phyloP scores from a whole-genome alignment of 306 rosid species.

The Ormosia emarginata region DNA sequence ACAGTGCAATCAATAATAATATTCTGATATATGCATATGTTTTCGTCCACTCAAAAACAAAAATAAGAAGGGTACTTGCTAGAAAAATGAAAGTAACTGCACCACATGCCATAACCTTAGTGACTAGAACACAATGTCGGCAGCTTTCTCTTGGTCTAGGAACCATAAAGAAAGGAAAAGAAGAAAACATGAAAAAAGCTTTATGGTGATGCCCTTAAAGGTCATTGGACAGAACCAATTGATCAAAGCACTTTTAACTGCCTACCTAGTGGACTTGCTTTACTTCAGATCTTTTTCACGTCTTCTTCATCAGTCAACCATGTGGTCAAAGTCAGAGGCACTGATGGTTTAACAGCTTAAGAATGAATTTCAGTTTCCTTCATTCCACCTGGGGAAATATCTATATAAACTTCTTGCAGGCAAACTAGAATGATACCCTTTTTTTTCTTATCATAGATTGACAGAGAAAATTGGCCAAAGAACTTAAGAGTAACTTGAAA shows the following conservation, averaged over 20 bases:
- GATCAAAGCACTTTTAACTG: conserved; percentile 7
- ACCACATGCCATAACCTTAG: background rate
- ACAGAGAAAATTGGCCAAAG: background rate
- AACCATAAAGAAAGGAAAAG: conserved; percentile 19
- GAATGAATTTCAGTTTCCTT: background rate
- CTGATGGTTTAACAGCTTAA: background rate
- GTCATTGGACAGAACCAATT: conserved; percentile 24
- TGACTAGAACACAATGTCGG: conserved; percentile 27
- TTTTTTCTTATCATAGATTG: too few relatives aligned
- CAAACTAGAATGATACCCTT: background rate
- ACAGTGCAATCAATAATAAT: background rate
- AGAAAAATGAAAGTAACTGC: conserved; percentile 14
- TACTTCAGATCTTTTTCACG: background rate
- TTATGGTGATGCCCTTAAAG: conserved; percentile 6
- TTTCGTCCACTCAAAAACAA: background rate
- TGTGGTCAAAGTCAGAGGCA: conserved; percentile 34
- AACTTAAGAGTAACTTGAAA: background rate
- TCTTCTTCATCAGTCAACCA: conserved; percentile 28
- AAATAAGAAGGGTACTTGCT: background rate
- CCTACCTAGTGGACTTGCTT: conserved; percentile 18
- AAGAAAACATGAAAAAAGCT: conserved; percentile 11
- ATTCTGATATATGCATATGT: background rate
- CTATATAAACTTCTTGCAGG: too few relatives aligned
- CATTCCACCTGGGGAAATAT: background rate
- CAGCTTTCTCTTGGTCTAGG: conserved; percentile 20